phyloP scores from a whole-genome alignment of 768 basidiomycete genomes.

The Dioszegia hungarica region DNA sequence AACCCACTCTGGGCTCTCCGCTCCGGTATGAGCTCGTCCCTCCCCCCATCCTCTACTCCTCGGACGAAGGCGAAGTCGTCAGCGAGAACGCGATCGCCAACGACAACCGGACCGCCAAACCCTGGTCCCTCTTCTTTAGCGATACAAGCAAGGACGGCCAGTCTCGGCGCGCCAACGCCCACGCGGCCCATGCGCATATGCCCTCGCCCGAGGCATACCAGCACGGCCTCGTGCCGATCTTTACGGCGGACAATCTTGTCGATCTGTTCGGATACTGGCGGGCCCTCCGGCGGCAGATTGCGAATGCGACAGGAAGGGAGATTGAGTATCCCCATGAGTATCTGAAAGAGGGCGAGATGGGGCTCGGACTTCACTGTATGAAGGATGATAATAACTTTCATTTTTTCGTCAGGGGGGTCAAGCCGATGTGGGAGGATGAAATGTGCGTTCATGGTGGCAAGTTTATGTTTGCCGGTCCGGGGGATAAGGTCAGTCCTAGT shows the following conservation, averaged over 20 bases:
- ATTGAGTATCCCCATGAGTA: constrained; percentile 18
- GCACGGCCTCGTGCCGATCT: constrained; percentile 21
- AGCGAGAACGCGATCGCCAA: no score
- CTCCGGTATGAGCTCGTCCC: not conserved
- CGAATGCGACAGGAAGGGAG: constrained; percentile 5
- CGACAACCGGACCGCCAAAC: not conserved
- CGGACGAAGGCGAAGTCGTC: no score
- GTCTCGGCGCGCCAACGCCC: no score
- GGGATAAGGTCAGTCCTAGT: constrained; percentile 11
- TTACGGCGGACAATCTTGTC: constrained; percentile 17
- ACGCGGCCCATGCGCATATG: not conserved
- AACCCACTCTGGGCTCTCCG: not conserved
- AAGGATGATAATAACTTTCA: constrained; percentile 33
- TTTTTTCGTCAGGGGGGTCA: constrained; percentile 27
- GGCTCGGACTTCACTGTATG: constrained; percentile 22
- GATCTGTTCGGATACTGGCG: constrained; percentile 33
- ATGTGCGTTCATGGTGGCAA: constrained; percentile 34
- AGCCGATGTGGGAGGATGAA: constrained; percentile 42
- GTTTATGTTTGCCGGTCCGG: constrained; percentile 26
- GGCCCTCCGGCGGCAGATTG: constrained; percentile 31
- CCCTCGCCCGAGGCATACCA: constrained; percentile 22
- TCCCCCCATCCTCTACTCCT: not conserved
- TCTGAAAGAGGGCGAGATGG: constrained; percentile 10
- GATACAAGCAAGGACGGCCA: not conserved
- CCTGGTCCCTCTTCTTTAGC: constrained; percentile 1